Conservation (phyloP, 2,329 filamentous ascomycete species). For the Talaromyces sp. region DNA sequence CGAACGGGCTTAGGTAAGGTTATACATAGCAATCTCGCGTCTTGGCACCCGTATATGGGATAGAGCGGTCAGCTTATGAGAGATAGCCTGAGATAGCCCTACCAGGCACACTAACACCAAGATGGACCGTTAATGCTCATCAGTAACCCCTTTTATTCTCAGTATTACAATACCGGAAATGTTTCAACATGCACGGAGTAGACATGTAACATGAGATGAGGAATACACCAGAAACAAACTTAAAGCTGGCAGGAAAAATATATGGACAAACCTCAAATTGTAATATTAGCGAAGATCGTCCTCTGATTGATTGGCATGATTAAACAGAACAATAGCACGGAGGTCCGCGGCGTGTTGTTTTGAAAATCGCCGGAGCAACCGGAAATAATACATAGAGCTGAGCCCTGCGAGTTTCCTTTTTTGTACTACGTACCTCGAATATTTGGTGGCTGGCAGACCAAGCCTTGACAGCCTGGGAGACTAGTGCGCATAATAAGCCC, state of each 20-base stretch:
- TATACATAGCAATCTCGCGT: background rate
- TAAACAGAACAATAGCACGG: background rate
- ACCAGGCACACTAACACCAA: too few species aligned
- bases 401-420: slow-evolving; percentile 22
- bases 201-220: background rate
- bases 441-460: background rate
- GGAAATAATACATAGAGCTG: background rate
- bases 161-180: background rate
- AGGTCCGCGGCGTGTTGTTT: background rate
- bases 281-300: background rate
- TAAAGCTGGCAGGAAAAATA: background rate
- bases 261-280: background rate
- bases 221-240: background rate
- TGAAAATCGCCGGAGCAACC: background rate
- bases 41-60: background rate
- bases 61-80: too few species aligned
- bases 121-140: too few species aligned
- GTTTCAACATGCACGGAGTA: too few species aligned
- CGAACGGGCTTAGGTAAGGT: background rate
- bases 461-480: background rate
- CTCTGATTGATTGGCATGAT: background rate
- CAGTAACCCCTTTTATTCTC: background rate
- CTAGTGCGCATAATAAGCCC: background rate
- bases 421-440: background rate
- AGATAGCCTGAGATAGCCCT: too few species aligned